phyloP scores from a whole-genome alignment of 768 basidiomycete genomes.

The Calvatia gigantea region DNA sequence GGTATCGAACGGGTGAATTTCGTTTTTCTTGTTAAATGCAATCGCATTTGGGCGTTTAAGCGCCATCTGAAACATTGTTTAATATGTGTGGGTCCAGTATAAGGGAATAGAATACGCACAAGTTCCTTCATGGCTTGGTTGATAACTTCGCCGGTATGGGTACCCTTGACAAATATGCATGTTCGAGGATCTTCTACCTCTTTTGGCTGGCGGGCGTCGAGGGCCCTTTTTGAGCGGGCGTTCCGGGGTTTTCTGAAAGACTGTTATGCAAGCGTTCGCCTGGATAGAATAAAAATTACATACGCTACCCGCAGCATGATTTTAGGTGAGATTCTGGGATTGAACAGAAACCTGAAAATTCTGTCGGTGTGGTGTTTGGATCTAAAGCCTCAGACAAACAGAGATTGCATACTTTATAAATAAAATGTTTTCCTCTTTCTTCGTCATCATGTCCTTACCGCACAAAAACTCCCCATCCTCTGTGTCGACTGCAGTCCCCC shows the following conservation, averaged over 20 bases:
- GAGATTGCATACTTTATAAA: neutral
- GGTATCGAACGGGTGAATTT: conserved; percentile 87
- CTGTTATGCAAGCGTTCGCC: neutral
- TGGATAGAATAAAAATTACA: conserved; percentile 5
- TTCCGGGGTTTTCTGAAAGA: conserved; percentile 79
- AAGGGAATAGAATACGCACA: conserved; percentile 41
- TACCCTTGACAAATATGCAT: conserved; percentile 87
- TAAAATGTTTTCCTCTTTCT: neutral
- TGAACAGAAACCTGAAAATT: neutral
- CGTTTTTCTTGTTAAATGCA: conserved; percentile 92
- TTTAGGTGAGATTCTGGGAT: neutral
- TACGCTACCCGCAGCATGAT: conserved; percentile 25
- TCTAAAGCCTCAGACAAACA: neutral
- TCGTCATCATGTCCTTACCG: conserved; percentile 20
- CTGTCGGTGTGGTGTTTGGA: neutral
- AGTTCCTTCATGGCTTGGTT: conserved; percentile 85
- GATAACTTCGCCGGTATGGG: conserved; percentile 78
- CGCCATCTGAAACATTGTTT: conserved; percentile 63
- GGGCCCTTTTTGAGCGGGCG: conserved; percentile 87
- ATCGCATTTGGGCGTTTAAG: conserved; percentile 90
- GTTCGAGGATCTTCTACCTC: conserved; percentile 86
- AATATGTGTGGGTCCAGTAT: neutral
- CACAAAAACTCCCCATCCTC: conserved; percentile 17
- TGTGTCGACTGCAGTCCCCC: conserved; percentile 27
- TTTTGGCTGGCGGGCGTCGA: conserved; percentile 85